Conservation (phyloP, 345 rosid genomes). For the Cardamine chenopodiifolia region DNA sequence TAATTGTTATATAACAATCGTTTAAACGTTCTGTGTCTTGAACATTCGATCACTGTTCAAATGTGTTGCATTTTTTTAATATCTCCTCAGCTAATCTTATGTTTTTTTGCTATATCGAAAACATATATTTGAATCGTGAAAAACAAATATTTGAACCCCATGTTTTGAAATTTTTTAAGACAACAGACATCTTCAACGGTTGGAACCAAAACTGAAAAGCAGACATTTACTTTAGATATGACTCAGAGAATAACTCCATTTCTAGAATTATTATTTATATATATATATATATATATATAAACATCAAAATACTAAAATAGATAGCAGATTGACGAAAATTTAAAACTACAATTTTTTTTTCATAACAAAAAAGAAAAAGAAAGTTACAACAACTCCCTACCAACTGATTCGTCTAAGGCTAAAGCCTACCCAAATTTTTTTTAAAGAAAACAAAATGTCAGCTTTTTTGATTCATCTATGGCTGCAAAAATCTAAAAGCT, state of each 20-base stretch:
- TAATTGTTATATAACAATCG: not conserved
- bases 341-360: not conserved
- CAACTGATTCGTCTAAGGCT: constrained; percentile 43
- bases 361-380: not conserved
- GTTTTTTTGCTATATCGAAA: not conserved
- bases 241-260: constrained; percentile 44
- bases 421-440: constrained; percentile 32
- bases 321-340: not conserved
- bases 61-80: not conserved
- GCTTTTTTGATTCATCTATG: constrained; percentile 46
- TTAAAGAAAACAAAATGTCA: constrained; percentile 19
- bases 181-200: constrained; percentile 25
- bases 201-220: constrained; percentile 43
- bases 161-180: not conserved
- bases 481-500: constrained; percentile 76
- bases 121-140: not conserved
- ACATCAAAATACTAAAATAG: constrained; percentile 34
- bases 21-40: not conserved
- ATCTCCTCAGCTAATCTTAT: not conserved
- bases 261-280: too few species aligned
- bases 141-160: not conserved
- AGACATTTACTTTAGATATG: constrained; percentile 40
- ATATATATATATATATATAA: constrained; percentile 16
- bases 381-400: constrained; percentile 42
- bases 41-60: not conserved